Evolutionary conservation across 192 early-diverging fungal genomes (phyloP).

Genomic region (Borealophlyctis nickersoniae): DNA sequence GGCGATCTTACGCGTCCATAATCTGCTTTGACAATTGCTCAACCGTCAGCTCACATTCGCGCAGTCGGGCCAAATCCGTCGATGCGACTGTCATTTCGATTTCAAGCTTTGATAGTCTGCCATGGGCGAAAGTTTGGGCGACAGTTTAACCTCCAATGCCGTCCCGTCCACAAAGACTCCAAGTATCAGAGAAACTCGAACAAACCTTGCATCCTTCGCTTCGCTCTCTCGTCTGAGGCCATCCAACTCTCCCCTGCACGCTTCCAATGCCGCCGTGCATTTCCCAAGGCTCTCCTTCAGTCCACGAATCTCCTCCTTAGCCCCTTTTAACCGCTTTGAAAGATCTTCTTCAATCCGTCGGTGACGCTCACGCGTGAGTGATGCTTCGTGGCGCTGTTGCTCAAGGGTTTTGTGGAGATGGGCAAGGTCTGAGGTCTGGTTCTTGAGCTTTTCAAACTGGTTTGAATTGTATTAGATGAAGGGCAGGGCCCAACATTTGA

Average conservation of each 20-base stretch:
- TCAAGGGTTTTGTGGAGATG: conserved; percentile 17
- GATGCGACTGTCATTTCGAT: conserved; percentile 12
- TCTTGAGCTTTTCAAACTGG: conserved; percentile 24
- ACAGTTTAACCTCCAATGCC: no score
- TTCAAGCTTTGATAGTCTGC: no score
- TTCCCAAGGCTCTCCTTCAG: conserved; percentile 6
- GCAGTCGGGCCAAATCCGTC: conserved; percentile 14
- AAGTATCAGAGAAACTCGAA: no score
- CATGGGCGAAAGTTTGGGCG: no score
- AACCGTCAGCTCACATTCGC: conserved; percentile 15
- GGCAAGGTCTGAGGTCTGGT: conserved; percentile 11
- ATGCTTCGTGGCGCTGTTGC: conserved; percentile 17
- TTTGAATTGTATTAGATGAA: background rate
- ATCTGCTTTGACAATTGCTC: conserved; percentile 7
- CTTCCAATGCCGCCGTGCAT: background rate
- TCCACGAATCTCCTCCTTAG: conserved; percentile 15
- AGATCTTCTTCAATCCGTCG: conserved; percentile 25
- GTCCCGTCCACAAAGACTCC: no score
- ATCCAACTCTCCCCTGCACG: background rate
- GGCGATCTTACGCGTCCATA: no score
- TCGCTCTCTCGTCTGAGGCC: background rate
- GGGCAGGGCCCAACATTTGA: no score
- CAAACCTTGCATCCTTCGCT: background rate
- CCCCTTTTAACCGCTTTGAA: conserved; percentile 6
- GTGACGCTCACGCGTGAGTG: conserved; percentile 20